Evolutionary conservation across 2,329 filamentous ascomycete genomes (phyloP).

Genomic region (Coniella vitis): DNA sequence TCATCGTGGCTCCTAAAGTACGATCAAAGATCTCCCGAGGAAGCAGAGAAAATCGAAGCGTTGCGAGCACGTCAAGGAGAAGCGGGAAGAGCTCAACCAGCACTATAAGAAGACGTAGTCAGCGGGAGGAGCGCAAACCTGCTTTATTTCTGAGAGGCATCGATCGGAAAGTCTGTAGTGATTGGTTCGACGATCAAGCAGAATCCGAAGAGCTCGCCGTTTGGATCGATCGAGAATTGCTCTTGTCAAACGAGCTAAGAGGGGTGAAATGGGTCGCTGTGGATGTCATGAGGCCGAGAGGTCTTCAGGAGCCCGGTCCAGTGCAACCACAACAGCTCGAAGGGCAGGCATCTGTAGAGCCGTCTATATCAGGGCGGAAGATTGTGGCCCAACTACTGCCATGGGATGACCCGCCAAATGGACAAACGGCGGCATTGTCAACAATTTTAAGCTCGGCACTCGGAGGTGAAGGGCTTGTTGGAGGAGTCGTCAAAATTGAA

Average conservation of each 20-base stretch:
- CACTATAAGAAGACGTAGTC: constrained; percentile 46
- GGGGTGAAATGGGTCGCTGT: constrained; percentile 73
- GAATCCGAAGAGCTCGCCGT: constrained; percentile 58
- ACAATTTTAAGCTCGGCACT: constrained; percentile 68
- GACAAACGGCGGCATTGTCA: constrained; percentile 73
- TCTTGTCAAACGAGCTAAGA: constrained; percentile 64
- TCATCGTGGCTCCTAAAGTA: constrained; percentile 93
- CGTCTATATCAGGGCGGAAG: constrained; percentile 51
- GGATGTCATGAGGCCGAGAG: constrained; percentile 79
- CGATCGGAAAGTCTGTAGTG: constrained; percentile 59
- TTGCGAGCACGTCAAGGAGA: constrained; percentile 70
- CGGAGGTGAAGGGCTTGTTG: constrained; percentile 66
- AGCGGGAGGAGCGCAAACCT: constrained; percentile 59
- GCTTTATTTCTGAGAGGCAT: constrained; percentile 74
- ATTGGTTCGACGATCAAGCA: constrained; percentile 72
- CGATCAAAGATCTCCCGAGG: constrained; percentile 61
- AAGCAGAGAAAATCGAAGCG: constrained; percentile 71
- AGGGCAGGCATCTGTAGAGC: constrained; percentile 50
- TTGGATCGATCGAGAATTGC: constrained; percentile 77
- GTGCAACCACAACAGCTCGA: constrained; percentile 62
- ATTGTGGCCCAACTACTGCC: constrained; percentile 67
- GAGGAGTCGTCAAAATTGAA: constrained; percentile 81
- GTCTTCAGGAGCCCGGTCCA: constrained; percentile 64
- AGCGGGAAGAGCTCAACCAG: constrained; percentile 71
- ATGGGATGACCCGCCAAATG: constrained; percentile 85